Base-by-base conservation (phyloP, 352 stramenopile genomes). In the Globisporangium spinosum region DNA sequence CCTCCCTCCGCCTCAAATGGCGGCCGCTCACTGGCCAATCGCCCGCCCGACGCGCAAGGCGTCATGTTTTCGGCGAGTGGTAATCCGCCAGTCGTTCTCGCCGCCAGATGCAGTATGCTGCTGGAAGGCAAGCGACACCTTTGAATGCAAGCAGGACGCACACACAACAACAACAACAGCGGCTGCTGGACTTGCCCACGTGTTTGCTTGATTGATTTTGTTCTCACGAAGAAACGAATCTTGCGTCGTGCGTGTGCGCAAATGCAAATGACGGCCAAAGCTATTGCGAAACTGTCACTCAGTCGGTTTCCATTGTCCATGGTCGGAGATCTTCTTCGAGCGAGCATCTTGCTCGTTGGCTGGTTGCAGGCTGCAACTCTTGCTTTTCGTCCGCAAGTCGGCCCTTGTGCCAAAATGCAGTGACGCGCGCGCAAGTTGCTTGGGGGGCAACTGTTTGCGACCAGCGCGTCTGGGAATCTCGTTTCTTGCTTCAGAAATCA, bases 21-120 rank as follows among this genome's bases (percentile, higher is more conserved):
- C 59, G 40, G 59, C 40, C 27, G 47, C 61, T 67, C 61, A 67
- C 61, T 67, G 61, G 49, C 47, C 61, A 60, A 67, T 67, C 20
- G 25, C 27, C 29, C n/a, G 47, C 17, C 9, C 61, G 61, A 67
- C 61, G 49, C 61, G 61, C 32, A 17, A 57, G 32, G 47, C 49
- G 61, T 67, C 61, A 67, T 65, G 49, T 32, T 20, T 22, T 2
- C 9, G n/a, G n/a, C 20, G 22, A n/a, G 15, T 45, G 25, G 53
- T 35, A 29, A 40, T 6, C 35, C 25, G 10, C 13, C n/a, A 17
- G 56, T 47, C 27, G 12, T 8, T 29, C 17, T 58, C 54, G 25
- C 9, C 34, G 34, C 10, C 34, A 40, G 8, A 13, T 40, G 34
- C 34, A 59, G 13, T 8, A 17, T 35, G 54, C 7, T 40, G 34